These are phyloP conservation scores for Fusarium albosuccineum DNA, from an alignment of 2,329 filamentous ascomycete genomes.

Conservation along the genomic window DNA sequence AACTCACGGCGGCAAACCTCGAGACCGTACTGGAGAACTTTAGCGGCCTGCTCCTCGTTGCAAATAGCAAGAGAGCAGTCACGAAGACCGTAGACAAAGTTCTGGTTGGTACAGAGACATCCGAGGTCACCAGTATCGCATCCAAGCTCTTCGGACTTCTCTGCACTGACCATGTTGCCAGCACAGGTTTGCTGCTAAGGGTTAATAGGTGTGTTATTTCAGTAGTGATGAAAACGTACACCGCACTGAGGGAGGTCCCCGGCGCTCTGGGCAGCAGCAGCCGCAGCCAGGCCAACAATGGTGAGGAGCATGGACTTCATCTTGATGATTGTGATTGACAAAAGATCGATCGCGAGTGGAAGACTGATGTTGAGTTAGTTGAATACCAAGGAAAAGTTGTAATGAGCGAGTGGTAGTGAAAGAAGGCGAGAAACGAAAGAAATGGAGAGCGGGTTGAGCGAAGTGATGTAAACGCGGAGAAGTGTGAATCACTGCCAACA, in stretches of 20 bases:
- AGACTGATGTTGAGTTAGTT: conserved; percentile 31
- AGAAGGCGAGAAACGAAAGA: conserved; percentile 16
- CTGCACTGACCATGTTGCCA: conserved; percentile 62
- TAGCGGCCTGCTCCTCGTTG: conserved; percentile 50
- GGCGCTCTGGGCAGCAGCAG: conserved; percentile 57
- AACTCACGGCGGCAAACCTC: conserved; percentile 55
- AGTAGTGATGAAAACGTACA: conserved; percentile 56
- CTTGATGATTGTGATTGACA: conserved; percentile 51
- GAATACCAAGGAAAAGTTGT: conserved; percentile 11
- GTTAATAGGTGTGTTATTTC: conserved; percentile 20
- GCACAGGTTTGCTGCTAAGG: conserved; percentile 61
- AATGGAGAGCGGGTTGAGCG: background rate
- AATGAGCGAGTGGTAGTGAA: conserved; percentile 20
- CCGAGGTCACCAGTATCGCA: conserved; percentile 57
- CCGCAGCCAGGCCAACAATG: conserved; percentile 57
- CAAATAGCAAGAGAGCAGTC: conserved; percentile 64
- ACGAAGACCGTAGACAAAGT: conserved; percentile 64
- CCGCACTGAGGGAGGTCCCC: conserved; percentile 63
- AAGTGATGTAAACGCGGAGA: conserved; percentile 17
- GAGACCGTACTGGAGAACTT: conserved; percentile 56
- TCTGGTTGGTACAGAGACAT: conserved; percentile 62
- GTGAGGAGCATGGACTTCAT: conserved; percentile 65
- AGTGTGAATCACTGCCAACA: conserved; percentile 30
- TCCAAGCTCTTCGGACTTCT: conserved; percentile 58
- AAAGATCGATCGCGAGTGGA: conserved; percentile 30